These are phyloP conservation scores for Collybia sordida DNA, from an alignment of 768 basidiomycete species.

Conservation along the genomic window DNA sequence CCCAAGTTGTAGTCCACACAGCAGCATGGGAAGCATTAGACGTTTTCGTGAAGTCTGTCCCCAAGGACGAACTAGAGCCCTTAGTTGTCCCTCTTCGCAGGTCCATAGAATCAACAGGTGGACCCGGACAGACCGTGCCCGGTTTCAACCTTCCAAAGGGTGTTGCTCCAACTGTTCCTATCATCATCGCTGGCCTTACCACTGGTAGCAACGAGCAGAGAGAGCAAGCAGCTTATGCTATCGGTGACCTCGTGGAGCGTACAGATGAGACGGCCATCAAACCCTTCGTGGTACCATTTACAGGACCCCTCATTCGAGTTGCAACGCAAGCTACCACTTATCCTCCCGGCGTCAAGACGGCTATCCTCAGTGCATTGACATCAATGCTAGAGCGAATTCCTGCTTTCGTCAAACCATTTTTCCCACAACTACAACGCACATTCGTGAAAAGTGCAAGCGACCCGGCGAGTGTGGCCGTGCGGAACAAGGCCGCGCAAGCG, in stretches of 20 bases:
- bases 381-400: constrained; percentile 87
- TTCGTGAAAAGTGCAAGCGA: constrained; percentile 94
- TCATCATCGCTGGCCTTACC: constrained; percentile 90
- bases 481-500: constrained; percentile 79
- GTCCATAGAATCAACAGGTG: constrained; percentile 83
- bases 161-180: constrained; percentile 77
- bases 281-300: constrained; percentile 93
- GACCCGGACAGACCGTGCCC: constrained; percentile 73
- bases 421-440: constrained; percentile 95
- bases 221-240: constrained; percentile 94
- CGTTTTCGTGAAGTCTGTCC: constrained; percentile 82
- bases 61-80: constrained; percentile 91
- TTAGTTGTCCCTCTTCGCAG: constrained; percentile 87
- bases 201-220: constrained; percentile 93
- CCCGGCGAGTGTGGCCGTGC: constrained; percentile 71
- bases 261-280: constrained; percentile 86
- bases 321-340: constrained; percentile 88
- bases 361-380: constrained; percentile 82
- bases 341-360: constrained; percentile 91
- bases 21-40: constrained; percentile 86
- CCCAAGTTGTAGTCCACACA: constrained; percentile 69
- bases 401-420: constrained; percentile 92
- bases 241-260: constrained; percentile 90
- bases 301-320: constrained; percentile 93
- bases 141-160: constrained; percentile 89